These are phyloP conservation scores for Metschnikowia peoriensis DNA, from an alignment of 805 yeast genomes.

Conservation along the genomic window DNA sequence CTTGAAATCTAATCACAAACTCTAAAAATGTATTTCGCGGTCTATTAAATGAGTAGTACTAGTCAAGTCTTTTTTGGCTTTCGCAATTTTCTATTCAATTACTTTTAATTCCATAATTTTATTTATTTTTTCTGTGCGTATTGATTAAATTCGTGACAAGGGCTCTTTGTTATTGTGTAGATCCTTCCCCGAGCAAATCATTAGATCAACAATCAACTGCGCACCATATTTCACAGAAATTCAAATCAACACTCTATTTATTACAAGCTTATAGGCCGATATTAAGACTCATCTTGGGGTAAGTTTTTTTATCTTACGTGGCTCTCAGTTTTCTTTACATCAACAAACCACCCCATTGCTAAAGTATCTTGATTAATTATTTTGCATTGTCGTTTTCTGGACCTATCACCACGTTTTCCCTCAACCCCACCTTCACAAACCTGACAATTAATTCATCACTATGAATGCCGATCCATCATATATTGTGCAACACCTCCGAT, in stretches of 20 bases:
- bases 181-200: background rate
- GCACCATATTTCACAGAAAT: slow-evolving; percentile 1
- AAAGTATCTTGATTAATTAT: background rate
- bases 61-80: background rate
- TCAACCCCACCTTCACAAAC: background rate
- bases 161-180: background rate
- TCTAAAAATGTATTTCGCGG: background rate
- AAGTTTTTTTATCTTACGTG: too few relatives aligned
- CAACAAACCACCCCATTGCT: background rate
- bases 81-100: background rate
- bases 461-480: slow-evolving; percentile 21
- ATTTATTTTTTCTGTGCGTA: too few relatives aligned
- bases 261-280: too few relatives aligned
- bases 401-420: background rate
- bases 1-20: background rate
- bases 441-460: background rate
- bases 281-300: too few relatives aligned
- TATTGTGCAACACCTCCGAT: slow-evolving; percentile 47
- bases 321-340: too few relatives aligned
- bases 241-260: background rate
- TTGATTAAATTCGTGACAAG: background rate
- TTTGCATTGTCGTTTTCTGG: background rate
- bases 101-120: too few relatives aligned
- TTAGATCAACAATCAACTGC: background rate
- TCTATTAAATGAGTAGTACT: background rate